Evolutionary conservation across 306 rosid genomes (phyloP), one percentile per base, ranked within the genome.

Genomic region (Quercus cerris): DNA sequence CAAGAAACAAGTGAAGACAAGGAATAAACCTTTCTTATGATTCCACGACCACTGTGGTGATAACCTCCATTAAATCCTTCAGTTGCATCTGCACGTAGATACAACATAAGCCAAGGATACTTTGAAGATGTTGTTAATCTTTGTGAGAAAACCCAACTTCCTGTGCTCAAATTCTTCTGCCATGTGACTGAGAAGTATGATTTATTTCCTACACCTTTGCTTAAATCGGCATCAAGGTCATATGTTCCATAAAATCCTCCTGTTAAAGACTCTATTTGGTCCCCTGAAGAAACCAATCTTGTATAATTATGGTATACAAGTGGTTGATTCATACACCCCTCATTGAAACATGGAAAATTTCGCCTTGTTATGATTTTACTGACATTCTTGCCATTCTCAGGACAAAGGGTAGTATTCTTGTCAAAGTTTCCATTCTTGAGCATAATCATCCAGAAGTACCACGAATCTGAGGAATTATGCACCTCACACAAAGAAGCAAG

Each of bases 291-390:
- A 23, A 44, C 84, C 71, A 85, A 56, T 56, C 79, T 87, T 8
- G 93, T 72, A 73, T 81, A 81, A 68, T 87, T 81, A 44, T 85
- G 90, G 83, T 74, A 89, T 11, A 89, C 78, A 20, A 85, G 88
- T 19, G 93, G 93, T 67, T 83, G 90, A 69, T 89, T 89, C 93
- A 89, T 89, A 83, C 93, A 89, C 62, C 93, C 93, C n/a, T 77
- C n/a, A 1, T 87, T 88, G 6, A 87, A 89, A 61, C 93, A 89
- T 1, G 91, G 93, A 77, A 89, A 89, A 30, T 66, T 85, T 20
- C 89, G 74, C 15, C 55, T 78, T 0, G 89, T 87, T 8, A 59
- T 73, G 49, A 89, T 78, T 67, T 67, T 77, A 33, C 80, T 56
- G 27, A 87, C 35, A 3, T 75, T 84, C 41, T 66, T 83, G 25